A percentile compares a stretch with the other conserved stretches of the same genome.
These are phyloP conservation scores for Inga laurina DNA, from an alignment of 306 rosid species.

Conservation along the genomic window DNA sequence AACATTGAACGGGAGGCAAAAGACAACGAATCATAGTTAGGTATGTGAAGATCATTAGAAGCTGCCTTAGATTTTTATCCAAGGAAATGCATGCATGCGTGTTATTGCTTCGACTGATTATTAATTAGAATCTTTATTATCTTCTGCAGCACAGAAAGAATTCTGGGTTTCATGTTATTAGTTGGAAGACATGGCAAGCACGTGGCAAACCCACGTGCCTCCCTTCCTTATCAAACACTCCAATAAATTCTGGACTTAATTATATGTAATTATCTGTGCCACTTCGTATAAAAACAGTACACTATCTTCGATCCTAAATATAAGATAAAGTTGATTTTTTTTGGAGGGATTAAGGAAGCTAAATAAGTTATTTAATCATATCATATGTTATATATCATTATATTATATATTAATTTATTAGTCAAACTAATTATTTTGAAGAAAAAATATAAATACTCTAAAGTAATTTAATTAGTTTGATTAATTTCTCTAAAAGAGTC, in stretches of 20 bases:
- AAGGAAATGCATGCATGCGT: conserved; percentile 11
- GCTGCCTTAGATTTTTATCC: conserved; percentile 26
- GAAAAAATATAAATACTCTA: no score
- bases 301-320: no score
- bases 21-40: conserved; percentile 27
- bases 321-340: no score
- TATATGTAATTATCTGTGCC: background rate
- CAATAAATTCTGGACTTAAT: conserved; percentile 6
- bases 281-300: background rate
- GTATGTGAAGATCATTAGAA: conserved; percentile 46
- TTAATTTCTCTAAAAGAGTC: no score
- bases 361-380: no score
- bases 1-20: conserved; percentile 30
- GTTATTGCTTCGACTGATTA: background rate
- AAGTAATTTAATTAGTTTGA: no score
- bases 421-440: no score
- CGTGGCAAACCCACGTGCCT: conserved; percentile 39
- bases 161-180: conserved; percentile 8
- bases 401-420: no score
- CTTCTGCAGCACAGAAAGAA: background rate
- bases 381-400: no score
- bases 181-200: conserved; percentile 31
- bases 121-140: background rate
- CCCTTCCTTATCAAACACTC: conserved; percentile 34
- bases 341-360: no score